Evolutionary conservation across 2,329 filamentous ascomycete species (phyloP).

Genomic region (Ophiostoma piceae): DNA sequence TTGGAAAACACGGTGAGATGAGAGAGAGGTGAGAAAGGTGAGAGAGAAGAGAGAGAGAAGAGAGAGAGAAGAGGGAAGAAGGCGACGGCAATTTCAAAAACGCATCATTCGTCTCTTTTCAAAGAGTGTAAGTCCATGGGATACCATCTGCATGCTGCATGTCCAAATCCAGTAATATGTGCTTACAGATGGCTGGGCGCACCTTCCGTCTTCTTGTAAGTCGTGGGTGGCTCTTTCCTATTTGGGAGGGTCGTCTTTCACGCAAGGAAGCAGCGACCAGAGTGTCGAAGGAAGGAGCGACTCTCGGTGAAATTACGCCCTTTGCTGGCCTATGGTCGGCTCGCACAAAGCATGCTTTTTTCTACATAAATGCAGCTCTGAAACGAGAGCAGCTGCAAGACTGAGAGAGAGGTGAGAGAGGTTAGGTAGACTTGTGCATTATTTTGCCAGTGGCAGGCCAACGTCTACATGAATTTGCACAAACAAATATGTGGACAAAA

Average conservation of each 20-base stretch:
- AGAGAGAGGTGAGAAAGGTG: not conserved
- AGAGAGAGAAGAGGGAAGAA: not conserved
- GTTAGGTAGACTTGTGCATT: too few species aligned
- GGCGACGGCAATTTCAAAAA: not conserved
- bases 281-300: not conserved
- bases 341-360: too few species aligned
- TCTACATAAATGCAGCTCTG: too few species aligned
- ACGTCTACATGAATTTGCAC: not conserved
- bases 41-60: not conserved
- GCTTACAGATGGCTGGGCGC: not conserved
- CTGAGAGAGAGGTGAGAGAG: too few species aligned
- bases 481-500: not conserved
- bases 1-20: not conserved
- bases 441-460: not conserved
- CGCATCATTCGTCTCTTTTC: not conserved
- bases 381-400: too few species aligned
- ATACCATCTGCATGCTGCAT: not conserved
- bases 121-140: not conserved
- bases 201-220: not conserved
- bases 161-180: too few species aligned
- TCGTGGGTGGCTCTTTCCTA: constrained; percentile 10
- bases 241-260: not conserved
- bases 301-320: not conserved
- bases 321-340: too few species aligned
- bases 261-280: not conserved